Conservation (phyloP, 2,329 filamentous ascomycete genomes). For the Xylariaceae sp. region DNA sequence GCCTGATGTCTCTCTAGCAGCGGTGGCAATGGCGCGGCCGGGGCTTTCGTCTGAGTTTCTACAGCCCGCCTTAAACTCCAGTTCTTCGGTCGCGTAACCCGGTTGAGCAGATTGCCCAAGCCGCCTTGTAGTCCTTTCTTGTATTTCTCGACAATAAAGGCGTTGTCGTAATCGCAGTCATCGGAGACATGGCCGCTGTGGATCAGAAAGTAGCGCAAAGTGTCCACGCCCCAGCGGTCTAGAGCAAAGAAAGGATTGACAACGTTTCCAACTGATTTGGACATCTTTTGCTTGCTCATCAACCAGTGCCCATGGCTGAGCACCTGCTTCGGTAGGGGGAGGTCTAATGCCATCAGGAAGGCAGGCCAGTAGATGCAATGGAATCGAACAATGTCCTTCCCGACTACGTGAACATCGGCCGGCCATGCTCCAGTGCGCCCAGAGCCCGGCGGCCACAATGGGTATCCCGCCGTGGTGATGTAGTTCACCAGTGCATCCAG, state of each 20-base stretch:
- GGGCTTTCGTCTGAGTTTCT: conserved; percentile 23
- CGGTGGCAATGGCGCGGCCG: conserved; percentile 10
- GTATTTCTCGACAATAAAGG: conserved; percentile 67
- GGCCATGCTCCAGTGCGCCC: conserved; percentile 71
- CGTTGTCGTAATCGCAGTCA: conserved; percentile 83
- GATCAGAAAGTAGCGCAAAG: conserved; percentile 83
- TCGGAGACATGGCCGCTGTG: conserved; percentile 69
- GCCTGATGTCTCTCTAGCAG: conserved; percentile 34
- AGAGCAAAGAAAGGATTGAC: conserved; percentile 92
- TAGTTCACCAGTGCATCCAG: conserved; percentile 95
- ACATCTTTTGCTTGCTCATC: conserved; percentile 88
- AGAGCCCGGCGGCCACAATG: conserved; percentile 60
- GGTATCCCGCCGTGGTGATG: conserved; percentile 80
- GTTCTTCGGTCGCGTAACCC: conserved; percentile 60
- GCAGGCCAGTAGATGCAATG: conserved; percentile 99
- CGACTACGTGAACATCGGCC: conserved; percentile 84
- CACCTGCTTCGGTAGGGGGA: conserved; percentile 72
- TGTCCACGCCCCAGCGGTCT: conserved; percentile 80
- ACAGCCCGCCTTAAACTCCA: conserved; percentile 65
- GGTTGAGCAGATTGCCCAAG: conserved; percentile 72
- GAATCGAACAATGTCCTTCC: conserved; percentile 94
- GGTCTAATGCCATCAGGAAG: conserved; percentile 79
- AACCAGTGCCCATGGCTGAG: conserved; percentile 95
- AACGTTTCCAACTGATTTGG: conserved; percentile 89
- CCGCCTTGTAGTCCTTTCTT: conserved; percentile 71